Conservation (phyloP, 768 basidiomycete species). For the Antrodiella citrinella region DNA sequence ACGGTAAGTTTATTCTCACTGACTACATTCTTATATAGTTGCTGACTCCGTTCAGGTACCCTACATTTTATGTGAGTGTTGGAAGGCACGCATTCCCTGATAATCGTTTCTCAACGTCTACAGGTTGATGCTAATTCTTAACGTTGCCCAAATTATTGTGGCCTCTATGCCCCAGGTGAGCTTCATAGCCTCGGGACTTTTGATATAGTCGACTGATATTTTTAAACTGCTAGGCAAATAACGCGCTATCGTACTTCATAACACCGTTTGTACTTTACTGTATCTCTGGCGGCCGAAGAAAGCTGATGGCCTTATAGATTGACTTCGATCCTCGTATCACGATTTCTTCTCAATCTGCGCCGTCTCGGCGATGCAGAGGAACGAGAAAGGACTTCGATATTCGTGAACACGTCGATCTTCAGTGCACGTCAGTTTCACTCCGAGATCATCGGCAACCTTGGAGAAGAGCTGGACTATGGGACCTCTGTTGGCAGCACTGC, state of each 20-base stretch:
- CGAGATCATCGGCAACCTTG: neutral
- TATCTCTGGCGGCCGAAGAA: too few relatives aligned
- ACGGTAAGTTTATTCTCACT: slow-evolving; percentile 11
- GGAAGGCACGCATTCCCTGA: neutral
- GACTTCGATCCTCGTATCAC: slow-evolving; percentile 14
- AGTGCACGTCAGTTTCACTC: neutral
- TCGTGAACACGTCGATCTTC: slow-evolving; percentile 1
- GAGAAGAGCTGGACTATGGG: neutral
- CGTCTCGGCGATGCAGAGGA: neutral
- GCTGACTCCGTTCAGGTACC: neutral
- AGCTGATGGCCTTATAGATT: too few relatives aligned
- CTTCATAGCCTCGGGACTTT: neutral
- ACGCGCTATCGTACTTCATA: slow-evolving; percentile 11
- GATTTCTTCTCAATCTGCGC: slow-evolving; percentile 13
- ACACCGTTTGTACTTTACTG: slow-evolving; percentile 10
- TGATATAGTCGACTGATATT: too few relatives aligned
- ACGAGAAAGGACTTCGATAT: neutral
- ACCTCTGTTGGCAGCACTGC: neutral
- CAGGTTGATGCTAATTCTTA: slow-evolving; percentile 11
- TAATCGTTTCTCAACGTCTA: neutral
- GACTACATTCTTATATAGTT: neutral
- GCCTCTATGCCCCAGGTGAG: slow-evolving; percentile 8
- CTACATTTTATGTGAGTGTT: slow-evolving; percentile 4
- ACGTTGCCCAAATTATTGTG: slow-evolving; percentile 12
- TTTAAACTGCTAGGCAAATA: slow-evolving; percentile 14